These are phyloP conservation scores for Hanseniaspora lindneri DNA, from an alignment of 805 yeast species.

Conservation along the genomic window DNA sequence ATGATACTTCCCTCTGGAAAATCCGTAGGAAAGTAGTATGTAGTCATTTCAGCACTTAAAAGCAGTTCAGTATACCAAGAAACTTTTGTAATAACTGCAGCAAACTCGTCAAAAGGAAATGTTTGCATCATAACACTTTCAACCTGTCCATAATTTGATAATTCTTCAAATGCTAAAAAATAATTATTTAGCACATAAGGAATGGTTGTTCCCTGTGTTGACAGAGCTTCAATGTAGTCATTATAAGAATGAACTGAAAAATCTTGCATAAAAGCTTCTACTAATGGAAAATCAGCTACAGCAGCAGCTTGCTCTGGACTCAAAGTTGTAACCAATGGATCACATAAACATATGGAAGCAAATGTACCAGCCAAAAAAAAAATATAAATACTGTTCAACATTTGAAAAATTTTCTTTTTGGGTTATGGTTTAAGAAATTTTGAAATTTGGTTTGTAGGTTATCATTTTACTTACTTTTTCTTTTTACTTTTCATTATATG, in stretches of 20 bases:
- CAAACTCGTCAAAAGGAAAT: slow-evolving; percentile 32
- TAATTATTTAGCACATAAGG: slow-evolving; percentile 31
- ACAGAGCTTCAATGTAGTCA: slow-evolving; percentile 5
- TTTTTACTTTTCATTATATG: no score
- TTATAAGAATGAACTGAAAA: slow-evolving; percentile 7
- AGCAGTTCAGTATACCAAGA: slow-evolving; percentile 27
- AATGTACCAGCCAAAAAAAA: not conserved
- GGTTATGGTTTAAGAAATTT: no score
- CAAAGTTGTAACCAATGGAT: not conserved
- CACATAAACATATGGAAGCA: not conserved
- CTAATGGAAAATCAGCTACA: slow-evolving; percentile 14
- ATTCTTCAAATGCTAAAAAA: slow-evolving; percentile 25
- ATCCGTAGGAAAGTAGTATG: slow-evolving; percentile 24
- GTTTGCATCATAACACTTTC: slow-evolving; percentile 23
- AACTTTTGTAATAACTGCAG: slow-evolving; percentile 28
- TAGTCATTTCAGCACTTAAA: slow-evolving; percentile 19
- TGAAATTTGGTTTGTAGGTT: no score
- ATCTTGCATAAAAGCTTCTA: slow-evolving; percentile 15
- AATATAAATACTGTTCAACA: not conserved
- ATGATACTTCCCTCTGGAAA: slow-evolving; percentile 16
- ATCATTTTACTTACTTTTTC: no score
- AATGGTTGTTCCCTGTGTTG: slow-evolving; percentile 21
- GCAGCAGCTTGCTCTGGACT: slow-evolving; percentile 10
- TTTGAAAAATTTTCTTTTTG: no score
- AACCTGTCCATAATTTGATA: slow-evolving; percentile 24